Base-by-base conservation (phyloP, 192 early-diverging fungal genomes). In the Coemansia sp. region DNA sequence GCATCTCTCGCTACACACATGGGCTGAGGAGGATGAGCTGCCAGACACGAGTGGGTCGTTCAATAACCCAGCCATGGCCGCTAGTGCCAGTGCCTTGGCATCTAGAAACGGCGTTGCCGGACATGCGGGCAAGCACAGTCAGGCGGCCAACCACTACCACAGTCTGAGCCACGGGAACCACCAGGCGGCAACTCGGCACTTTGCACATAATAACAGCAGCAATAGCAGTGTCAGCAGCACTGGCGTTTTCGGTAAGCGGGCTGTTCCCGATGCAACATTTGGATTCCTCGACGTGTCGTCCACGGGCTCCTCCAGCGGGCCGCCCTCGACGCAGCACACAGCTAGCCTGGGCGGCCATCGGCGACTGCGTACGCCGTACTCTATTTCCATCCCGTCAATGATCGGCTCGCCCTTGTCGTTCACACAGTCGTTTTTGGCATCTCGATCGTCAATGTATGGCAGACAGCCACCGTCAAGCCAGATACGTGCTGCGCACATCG, bases 371-470 rank as follows among this genome's bases (percentile, higher is more conserved):
- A 79, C 71, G 48, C 71, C 71, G 13, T 73, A 79, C 41, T 79
- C 77, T 9, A 75, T 80, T 42, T 80, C 78, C 7, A 80, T 80
- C 16, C 78, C 78, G 6, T 80, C 78, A 0, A 64, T 75, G 61
- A 74, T 80, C 59, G 73, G 78, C 34, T 80, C 78, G 45, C 78
- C 78, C 48, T 63, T 75, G 23, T 80, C 78, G 3, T 80, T 80
- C 42, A 80, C 72, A 8, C 78, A 80, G 64, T 65, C 78, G 52
- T 80, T 80, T 63, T 66, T 80, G 38, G 73, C 78, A 2, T 80
- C 78, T 26, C 72, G 72, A 42, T 69, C 78, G n/a, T 80, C 78
- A 4, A 72, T 80, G 66, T 75, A 75, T 55, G 78, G 72, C 8
- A 57, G 66, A 31, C 78, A 80, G 28, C 78, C 78, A 36, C 78